phyloP scores from a whole-genome alignment of 495 filamentous ascomycete genomes.

The Neurospora sp. region DNA sequence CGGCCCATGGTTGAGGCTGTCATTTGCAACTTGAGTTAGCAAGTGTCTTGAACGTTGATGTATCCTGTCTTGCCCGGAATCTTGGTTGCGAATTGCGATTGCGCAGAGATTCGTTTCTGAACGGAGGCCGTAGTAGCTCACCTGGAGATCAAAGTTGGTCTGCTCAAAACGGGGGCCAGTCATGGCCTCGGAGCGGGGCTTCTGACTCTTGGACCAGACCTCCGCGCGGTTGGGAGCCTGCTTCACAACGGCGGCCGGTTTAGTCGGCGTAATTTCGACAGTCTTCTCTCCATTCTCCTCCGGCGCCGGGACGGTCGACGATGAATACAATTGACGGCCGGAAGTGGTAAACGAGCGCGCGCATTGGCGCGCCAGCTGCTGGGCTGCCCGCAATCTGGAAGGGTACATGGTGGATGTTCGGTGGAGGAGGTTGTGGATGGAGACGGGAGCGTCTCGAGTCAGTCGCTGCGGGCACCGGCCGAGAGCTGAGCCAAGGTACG shows the following conservation, averaged over 20 bases:
- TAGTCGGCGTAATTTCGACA: background rate
- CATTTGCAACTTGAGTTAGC: background rate
- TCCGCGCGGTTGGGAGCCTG: slow-evolving; percentile 81
- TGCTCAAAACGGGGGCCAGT: slow-evolving; percentile 91
- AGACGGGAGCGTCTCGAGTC: slow-evolving; percentile 10
- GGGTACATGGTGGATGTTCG: slow-evolving; percentile 42
- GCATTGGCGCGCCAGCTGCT: slow-evolving; percentile 16
- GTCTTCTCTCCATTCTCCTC: slow-evolving; percentile 28
- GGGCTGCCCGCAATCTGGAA: slow-evolving; percentile 39
- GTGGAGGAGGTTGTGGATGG: slow-evolving; percentile 19
- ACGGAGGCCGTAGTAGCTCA: slow-evolving; percentile 35
- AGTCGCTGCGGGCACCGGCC: slow-evolving; percentile 1
- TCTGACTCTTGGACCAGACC: slow-evolving; percentile 78
- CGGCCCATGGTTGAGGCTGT: slow-evolving; percentile 77
- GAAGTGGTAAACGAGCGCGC: slow-evolving; percentile 26
- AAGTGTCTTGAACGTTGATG: background rate
- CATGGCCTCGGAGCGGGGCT: slow-evolving; percentile 73
- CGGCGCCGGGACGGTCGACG: slow-evolving; percentile 12
- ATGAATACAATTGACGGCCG: slow-evolving; percentile 26
- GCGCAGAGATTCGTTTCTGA: background rate
- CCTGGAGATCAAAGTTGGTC: slow-evolving; percentile 83
- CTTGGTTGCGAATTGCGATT: background rate
- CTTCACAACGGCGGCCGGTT: slow-evolving; percentile 45
- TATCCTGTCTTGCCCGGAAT: background rate
- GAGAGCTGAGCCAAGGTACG: slow-evolving; percentile 5